Base-by-base conservation (phyloP, 768 basidiomycete genomes). In the Collybia nuda region DNA sequence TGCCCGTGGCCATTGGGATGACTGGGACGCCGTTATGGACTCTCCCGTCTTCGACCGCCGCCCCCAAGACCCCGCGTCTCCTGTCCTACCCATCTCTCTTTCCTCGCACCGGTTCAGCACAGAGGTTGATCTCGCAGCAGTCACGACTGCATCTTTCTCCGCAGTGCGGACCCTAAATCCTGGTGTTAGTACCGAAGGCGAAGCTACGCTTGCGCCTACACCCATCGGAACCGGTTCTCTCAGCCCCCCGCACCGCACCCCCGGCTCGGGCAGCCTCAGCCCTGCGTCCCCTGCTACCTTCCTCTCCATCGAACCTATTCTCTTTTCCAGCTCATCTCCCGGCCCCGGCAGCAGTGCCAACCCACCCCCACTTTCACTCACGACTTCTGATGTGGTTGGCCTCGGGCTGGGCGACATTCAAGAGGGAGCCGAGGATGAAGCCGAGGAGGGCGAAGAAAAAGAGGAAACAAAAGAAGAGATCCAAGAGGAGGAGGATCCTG, bases 331-430 rank as follows among this genome's bases (percentile, higher is more conserved):
- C 0, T 39, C 62, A 8, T 43, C 59, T 8, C 37, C 47, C 9
- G 48, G 32, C 36, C 52, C 61, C 44, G 58, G 73, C 47, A 65
- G 72, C 14, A 64, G 74, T 6, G 69, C 74, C n/a, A 63, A 73
- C 14, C 65, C 77, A 32, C 63, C 70, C 14, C 68, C 65, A 54
- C 61, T 53, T 52, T 66, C 62, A 37, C 67, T 62, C 50, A 61
- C 64, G 6, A 60, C 57, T 5, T 50, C 62, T 17, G 64, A 62
- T 28, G 46, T 43, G n/a, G 36, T 32, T 5, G 54, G 54, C 2
- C 46, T 55, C 28, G 72, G 72, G 0, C 65, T 85, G n/a, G 81
- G 79, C 42, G 80, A 84, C 57, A 85, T 85, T 28, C 76, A 78
- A 7, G 84, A 85, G 59, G 80, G 79, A n/a, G 78, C 77, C 23